A percentile compares a stretch with the other conserved stretches of the same genome.
phyloP scores from a whole-genome alignment of 257 asterid species.

The Pogostemon cablin region DNA sequence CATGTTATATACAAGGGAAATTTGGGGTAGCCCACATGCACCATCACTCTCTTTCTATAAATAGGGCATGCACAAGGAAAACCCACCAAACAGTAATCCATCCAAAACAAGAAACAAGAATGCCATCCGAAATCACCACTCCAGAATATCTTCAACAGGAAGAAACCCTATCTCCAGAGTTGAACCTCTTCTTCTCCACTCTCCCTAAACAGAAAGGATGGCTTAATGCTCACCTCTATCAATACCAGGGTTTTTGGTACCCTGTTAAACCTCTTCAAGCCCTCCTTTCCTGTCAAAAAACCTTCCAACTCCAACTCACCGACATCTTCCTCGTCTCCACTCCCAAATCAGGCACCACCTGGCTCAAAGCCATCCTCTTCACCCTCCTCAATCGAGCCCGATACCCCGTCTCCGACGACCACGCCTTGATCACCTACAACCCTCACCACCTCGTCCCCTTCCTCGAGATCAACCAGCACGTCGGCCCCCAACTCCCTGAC shows the following conservation, averaged over 20 bases:
- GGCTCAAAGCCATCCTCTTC: constrained; percentile 55
- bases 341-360: constrained; percentile 63
- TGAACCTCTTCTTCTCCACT: constrained; percentile 29
- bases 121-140: constrained; percentile 40
- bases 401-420: constrained; percentile 27
- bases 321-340: constrained; percentile 52
- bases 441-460: constrained; percentile 46
- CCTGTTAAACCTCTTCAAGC: constrained; percentile 38
- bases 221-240: constrained; percentile 41
- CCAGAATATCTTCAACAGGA: constrained; percentile 46
- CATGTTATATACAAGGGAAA: no score
- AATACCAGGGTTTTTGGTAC: constrained; percentile 55
- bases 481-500: constrained; percentile 41
- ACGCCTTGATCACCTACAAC: constrained; percentile 32
- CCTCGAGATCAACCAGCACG: constrained; percentile 41
- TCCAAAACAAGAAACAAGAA: not conserved
- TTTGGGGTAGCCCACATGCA: no score
- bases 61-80: not conserved
- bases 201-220: constrained; percentile 53
- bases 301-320: constrained; percentile 36
- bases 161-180: constrained; percentile 36
- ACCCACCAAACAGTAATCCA: not conserved
- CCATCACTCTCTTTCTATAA: not conserved
- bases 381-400: constrained; percentile 39
- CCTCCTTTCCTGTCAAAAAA: constrained; percentile 38